Conservation (phyloP, 1,284 basidiomycete species). For the Apiotrichum akiyoshidainum region DNA sequence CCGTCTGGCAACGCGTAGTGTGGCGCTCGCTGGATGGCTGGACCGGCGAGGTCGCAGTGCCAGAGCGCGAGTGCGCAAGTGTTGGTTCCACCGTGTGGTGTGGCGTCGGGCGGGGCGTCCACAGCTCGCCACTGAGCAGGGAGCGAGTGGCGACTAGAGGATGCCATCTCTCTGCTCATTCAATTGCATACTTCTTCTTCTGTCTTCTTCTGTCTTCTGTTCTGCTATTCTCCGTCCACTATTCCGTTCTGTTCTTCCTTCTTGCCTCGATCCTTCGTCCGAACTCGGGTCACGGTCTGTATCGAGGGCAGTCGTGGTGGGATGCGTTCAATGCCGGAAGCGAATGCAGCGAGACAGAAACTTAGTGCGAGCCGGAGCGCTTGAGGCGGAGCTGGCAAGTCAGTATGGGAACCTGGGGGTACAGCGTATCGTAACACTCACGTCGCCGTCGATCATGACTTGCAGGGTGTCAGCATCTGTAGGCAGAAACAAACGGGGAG, state of each 20-base stretch:
- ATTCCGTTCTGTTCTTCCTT: neutral
- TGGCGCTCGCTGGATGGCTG: too few relatives aligned
- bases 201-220: neutral
- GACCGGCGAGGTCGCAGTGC: too few relatives aligned
- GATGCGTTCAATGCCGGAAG: neutral
- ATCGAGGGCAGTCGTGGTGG: neutral
- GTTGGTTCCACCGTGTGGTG: too few relatives aligned
- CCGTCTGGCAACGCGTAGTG: too few relatives aligned
- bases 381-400: conserved; percentile 15
- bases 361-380: conserved; percentile 6
- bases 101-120: too few relatives aligned
- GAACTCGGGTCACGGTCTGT: too few relatives aligned
- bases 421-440: neutral
- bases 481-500: neutral
- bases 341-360: too few relatives aligned
- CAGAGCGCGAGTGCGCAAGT: too few relatives aligned
- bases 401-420: neutral
- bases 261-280: conserved; percentile 3
- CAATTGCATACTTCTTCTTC: neutral
- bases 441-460: conserved; percentile 12
- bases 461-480: neutral
- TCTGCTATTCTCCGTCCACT: neutral
- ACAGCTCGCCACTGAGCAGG: too few relatives aligned
- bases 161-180: too few relatives aligned
- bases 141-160: too few relatives aligned